Conservation (phyloP, 768 basidiomycete species). For the Amanita phalloides region DNA sequence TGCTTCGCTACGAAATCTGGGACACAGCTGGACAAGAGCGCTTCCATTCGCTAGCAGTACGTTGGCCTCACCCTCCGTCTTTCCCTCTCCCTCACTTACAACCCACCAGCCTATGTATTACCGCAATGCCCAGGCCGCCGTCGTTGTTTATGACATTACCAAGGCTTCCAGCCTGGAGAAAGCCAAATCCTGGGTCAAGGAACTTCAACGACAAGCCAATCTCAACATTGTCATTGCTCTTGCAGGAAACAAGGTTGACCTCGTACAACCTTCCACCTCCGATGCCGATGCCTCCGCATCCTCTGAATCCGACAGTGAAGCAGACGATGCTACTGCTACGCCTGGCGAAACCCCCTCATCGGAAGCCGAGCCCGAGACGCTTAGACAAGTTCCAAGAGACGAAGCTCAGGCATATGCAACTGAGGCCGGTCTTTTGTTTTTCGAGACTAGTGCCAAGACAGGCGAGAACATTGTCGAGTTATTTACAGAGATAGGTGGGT, state of each 20-base stretch:
- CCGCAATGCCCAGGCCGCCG: conserved; percentile 94
- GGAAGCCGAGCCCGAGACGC: conserved; percentile 50
- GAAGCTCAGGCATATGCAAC: conserved; percentile 96
- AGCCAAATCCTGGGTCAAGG: conserved; percentile 99
- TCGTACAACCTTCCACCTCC: conserved; percentile 59
- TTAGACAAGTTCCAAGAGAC: conserved; percentile 86
- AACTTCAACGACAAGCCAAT: conserved; percentile 96
- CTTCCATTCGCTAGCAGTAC: conserved; percentile 91
- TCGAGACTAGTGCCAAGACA: conserved; percentile 96
- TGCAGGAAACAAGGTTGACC: conserved; percentile 94
- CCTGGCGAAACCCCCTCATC: conserved; percentile 56
- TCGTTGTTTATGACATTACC: conserved; percentile 97
- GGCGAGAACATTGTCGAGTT: conserved; percentile 93
- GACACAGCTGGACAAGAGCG: conserved; percentile 94
- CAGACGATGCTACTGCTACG: conserved; percentile 86
- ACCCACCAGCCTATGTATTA: conserved; percentile 87
- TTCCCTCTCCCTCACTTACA: conserved; percentile 8
- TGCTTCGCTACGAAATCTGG: conserved; percentile 94
- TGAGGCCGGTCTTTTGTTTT: conserved; percentile 91
- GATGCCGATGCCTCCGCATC: conserved; percentile 34
- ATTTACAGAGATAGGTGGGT: conserved; percentile 92
- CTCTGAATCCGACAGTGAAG: conserved; percentile 77
- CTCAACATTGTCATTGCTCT: conserved; percentile 99
- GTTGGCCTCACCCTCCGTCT: conserved; percentile 18
- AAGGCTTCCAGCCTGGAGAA: conserved; percentile 95